Conservation (phyloP, 2,329 filamentous ascomycete species). For the Chalaropsis ovoidea region DNA sequence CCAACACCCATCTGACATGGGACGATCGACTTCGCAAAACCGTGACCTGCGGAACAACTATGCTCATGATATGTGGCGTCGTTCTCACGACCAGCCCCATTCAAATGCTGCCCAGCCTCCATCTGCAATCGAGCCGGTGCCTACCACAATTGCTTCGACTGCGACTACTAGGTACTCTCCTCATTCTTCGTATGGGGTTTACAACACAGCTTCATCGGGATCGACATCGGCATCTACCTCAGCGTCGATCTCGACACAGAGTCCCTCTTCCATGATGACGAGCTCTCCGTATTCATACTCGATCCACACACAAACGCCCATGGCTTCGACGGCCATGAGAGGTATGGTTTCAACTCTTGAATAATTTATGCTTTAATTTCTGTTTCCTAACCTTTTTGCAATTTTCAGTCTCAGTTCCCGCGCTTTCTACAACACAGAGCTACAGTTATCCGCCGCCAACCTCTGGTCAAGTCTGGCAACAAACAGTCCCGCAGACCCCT, state of each 20-base stretch:
- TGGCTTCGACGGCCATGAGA: constrained; percentile 62
- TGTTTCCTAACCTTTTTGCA: constrained; percentile 40
- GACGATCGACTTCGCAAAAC: constrained; percentile 70
- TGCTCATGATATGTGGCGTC: constrained; percentile 69
- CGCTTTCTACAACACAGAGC: constrained; percentile 43
- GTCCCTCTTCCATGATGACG: constrained; percentile 57
- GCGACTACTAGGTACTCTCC: constrained; percentile 44
- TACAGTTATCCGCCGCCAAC: constrained; percentile 54
- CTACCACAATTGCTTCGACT: constrained; percentile 29
- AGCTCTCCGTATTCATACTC: constrained; percentile 59
- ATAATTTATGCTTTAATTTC: too few relatives aligned
- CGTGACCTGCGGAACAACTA: constrained; percentile 70
- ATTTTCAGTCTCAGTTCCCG: constrained; percentile 41
- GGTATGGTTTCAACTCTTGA: constrained; percentile 37
- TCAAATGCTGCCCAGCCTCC: constrained; percentile 41
- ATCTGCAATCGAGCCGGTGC: constrained; percentile 23
- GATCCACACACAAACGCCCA: constrained; percentile 59
- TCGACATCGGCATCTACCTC: constrained; percentile 39
- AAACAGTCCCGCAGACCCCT: constrained; percentile 49
- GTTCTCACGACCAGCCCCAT: constrained; percentile 66
- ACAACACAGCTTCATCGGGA: constrained; percentile 34
- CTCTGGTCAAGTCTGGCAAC: constrained; percentile 50
- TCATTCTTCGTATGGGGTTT: constrained; percentile 39
- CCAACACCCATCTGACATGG: constrained; percentile 81
- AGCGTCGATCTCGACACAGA: constrained; percentile 36